Evolutionary conservation across 1,284 basidiomycete genomes (phyloP).

Genomic region (Ganoderma resinaceum): DNA sequence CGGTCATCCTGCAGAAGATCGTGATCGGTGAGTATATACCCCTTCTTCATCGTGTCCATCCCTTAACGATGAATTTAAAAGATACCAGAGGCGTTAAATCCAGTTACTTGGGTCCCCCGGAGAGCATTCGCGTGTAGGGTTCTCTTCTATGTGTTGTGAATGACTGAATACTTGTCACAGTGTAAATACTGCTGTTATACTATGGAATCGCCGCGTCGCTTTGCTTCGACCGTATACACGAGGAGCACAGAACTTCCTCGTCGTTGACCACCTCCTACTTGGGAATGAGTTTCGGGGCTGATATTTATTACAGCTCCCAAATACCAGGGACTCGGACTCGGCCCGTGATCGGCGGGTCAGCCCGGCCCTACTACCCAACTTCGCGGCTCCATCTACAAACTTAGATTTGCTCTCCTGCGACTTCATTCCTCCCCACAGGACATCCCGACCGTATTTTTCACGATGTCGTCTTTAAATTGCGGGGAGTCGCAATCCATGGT

Average conservation of each 20-base stretch:
- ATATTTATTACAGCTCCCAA: no score
- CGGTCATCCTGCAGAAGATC: conserved; percentile 68
- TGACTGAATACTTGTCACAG: background rate
- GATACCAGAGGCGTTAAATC: conserved; percentile 61
- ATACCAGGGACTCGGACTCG: no score
- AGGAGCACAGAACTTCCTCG: no score
- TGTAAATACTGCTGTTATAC: no score
- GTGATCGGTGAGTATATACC: conserved; percentile 56
- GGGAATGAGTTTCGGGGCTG: no score
- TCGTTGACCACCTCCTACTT: no score
- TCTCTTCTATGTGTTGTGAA: background rate
- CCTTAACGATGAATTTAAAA: conserved; percentile 28
- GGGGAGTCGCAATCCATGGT: background rate
- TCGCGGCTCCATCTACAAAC: no score
- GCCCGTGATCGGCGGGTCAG: no score
- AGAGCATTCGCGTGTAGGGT: conserved; percentile 48
- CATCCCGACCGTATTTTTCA: background rate
- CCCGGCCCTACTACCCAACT: no score
- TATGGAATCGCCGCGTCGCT: no score
- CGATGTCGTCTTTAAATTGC: background rate
- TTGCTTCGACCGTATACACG: no score
- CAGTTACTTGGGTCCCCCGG: conserved; percentile 69
- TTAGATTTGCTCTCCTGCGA: no score
- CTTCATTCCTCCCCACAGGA: background rate
- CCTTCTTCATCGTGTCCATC: background rate